Conservation (phyloP, 2,329 filamentous ascomycete species). For the Moelleriella libera region DNA sequence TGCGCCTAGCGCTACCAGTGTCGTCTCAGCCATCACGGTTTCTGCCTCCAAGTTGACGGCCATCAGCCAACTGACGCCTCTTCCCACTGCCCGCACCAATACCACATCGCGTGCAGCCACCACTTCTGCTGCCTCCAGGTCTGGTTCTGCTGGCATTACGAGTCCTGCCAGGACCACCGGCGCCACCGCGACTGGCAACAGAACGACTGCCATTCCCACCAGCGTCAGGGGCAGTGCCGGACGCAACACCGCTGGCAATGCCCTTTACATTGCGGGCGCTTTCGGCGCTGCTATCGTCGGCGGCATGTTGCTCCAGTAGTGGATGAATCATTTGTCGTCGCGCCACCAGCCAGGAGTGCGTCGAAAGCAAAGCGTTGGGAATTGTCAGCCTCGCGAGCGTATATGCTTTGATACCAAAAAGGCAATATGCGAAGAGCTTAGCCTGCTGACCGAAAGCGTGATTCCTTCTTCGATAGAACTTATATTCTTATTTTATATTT, state of each 20-base stretch:
- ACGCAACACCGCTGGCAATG: not conserved
- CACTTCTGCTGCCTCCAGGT: not conserved
- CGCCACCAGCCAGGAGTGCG: not conserved
- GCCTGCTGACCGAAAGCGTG: too few species aligned
- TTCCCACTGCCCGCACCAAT: conserved; percentile 9
- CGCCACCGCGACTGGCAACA: not conserved
- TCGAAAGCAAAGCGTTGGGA: not conserved
- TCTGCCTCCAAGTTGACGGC: conserved; percentile 17
- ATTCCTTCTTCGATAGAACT: too few species aligned
- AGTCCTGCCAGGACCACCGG: not conserved
- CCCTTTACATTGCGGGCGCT: not conserved
- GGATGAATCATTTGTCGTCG: not conserved
- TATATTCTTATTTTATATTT: too few species aligned
- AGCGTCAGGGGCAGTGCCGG: not conserved
- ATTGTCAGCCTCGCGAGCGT: not conserved
- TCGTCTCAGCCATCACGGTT: conserved; percentile 15
- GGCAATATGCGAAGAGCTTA: too few species aligned
- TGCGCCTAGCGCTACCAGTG: conserved; percentile 11
- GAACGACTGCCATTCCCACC: not conserved
- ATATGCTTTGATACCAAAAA: not conserved
- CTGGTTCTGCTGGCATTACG: too few species aligned
- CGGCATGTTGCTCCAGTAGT: not conserved
- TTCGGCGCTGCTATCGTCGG: not conserved
- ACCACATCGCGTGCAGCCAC: conserved; percentile 13
- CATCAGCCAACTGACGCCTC: conserved; percentile 10